Conservation (phyloP, 2,329 filamentous ascomycete genomes). For the Escovopsis weberi region DNA sequence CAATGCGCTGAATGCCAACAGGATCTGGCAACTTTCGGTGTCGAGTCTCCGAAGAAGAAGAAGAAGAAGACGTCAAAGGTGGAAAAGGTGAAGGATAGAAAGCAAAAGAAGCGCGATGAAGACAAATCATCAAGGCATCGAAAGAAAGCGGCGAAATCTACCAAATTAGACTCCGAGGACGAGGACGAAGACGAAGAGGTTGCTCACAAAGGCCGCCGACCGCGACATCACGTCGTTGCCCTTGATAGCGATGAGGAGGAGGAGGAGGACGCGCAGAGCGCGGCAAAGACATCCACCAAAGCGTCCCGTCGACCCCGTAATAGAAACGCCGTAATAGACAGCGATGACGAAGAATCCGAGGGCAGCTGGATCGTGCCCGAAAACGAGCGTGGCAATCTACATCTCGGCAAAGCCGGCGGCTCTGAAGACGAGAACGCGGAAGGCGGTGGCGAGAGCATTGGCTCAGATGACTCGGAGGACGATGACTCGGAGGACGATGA, state of each 20-base stretch:
- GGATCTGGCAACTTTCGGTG: slow-evolving; percentile 51
- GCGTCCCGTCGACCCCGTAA: slow-evolving; percentile 26
- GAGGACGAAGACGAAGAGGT: slow-evolving; percentile 16
- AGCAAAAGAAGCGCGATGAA: slow-evolving; percentile 9
- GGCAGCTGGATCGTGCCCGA: slow-evolving; percentile 70
- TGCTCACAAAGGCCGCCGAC: slow-evolving; percentile 16
- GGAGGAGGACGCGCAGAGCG: slow-evolving; percentile 23
- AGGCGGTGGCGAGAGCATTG: slow-evolving; percentile 67
- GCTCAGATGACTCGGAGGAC: slow-evolving; percentile 50
- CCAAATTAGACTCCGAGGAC: not conserved
- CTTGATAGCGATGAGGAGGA: slow-evolving; percentile 51
- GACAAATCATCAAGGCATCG: not conserved
- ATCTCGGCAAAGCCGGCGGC: slow-evolving; percentile 67
- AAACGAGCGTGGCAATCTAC: slow-evolving; percentile 42
- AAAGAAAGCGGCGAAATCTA: too few species aligned
- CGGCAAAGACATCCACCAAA: slow-evolving; percentile 15
- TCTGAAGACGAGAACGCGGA: slow-evolving; percentile 80
- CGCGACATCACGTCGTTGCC: slow-evolving; percentile 40
- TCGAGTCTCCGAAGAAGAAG: slow-evolving; percentile 25
- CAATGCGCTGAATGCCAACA: slow-evolving; percentile 60
- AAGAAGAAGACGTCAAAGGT: slow-evolving; percentile 17
- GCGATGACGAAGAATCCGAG: slow-evolving; percentile 44
- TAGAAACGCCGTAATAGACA: slow-evolving; percentile 47
- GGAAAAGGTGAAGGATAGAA: slow-evolving; percentile 22
- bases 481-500: slow-evolving; percentile 39